Conservation (phyloP, 2,329 filamentous ascomycete genomes). For the Leptoxyphium fumago region DNA sequence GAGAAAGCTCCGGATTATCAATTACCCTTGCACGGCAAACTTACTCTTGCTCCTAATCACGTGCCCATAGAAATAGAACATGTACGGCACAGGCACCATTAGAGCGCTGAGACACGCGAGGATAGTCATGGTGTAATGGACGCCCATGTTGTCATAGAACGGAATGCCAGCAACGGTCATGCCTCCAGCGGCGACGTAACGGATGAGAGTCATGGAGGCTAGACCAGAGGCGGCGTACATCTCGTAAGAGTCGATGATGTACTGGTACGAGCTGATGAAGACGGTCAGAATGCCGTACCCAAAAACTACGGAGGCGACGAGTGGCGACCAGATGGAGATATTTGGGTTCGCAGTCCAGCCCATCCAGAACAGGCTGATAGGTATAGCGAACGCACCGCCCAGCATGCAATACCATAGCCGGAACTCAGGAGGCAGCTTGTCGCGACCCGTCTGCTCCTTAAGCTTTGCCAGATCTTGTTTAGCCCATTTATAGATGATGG, state of each 20-base stretch:
- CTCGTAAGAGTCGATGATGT: slow-evolving; percentile 44
- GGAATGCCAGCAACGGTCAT: slow-evolving; percentile 27
- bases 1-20: not conserved
- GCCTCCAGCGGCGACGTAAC: slow-evolving; percentile 26
- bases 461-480: slow-evolving; percentile 29
- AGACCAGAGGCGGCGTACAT: slow-evolving; percentile 37
- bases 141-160: slow-evolving; percentile 25
- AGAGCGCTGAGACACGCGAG: slow-evolving; percentile 18
- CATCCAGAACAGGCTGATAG: slow-evolving; percentile 43
- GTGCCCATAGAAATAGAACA: slow-evolving; percentile 29
- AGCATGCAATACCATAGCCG: slow-evolving; percentile 40
- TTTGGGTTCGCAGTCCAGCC: slow-evolving; percentile 34
- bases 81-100: slow-evolving; percentile 26
- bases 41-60: slow-evolving; percentile 17
- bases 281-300: slow-evolving; percentile 36
- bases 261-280: slow-evolving; percentile 40
- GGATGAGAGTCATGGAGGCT: slow-evolving; percentile 24
- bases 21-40: slow-evolving; percentile 7
- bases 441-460: slow-evolving; percentile 19
- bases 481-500: slow-evolving; percentile 31
- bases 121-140: slow-evolving; percentile 21
- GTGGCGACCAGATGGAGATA: slow-evolving; percentile 38
- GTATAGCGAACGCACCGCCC: slow-evolving; percentile 30
- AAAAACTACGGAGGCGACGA: slow-evolving; percentile 37
- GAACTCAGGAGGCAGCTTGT: slow-evolving; percentile 36